A percentile compares a stretch with the other conserved stretches of the same genome.
phyloP scores from a whole-genome alignment of 2,329 filamentous ascomycete species.

The Colletotrichum spaethianum region DNA sequence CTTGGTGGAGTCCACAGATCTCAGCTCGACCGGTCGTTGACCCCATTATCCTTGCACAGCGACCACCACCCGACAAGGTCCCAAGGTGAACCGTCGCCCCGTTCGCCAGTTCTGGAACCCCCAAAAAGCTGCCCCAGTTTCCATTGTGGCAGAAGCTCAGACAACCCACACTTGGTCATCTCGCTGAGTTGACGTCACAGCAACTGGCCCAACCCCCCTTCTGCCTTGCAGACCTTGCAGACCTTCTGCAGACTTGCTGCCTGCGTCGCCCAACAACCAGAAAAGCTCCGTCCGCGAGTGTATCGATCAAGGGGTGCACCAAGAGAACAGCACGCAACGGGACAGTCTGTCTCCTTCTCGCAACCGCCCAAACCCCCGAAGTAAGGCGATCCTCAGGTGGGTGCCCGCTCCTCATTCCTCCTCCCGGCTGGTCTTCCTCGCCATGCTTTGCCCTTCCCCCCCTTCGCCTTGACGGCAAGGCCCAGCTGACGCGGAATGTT shows the following conservation, averaged over 20 bases:
- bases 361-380: conserved; percentile 22
- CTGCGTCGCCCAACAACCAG: conserved; percentile 23
- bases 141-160: conserved; percentile 13
- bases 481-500: conserved; percentile 29
- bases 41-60: conserved; percentile 30
- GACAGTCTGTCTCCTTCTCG: conserved; percentile 13
- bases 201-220: conserved; percentile 10
- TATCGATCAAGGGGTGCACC: conserved; percentile 24
- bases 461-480: conserved; percentile 9
- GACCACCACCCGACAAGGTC: conserved; percentile 23
- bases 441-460: conserved; percentile 16
- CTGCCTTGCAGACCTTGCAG: conserved; percentile 31
- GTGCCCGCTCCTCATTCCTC: conserved; percentile 32
- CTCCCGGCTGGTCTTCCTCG: conserved; percentile 18
- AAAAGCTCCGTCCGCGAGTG: conserved; percentile 18
- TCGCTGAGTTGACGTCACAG: conserved; percentile 37
- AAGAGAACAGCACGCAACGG: conserved; percentile 22
- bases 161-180: conserved; percentile 18
- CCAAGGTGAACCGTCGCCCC: conserved; percentile 31
- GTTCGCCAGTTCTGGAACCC: conserved; percentile 36
- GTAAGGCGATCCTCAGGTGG: conserved; percentile 36
- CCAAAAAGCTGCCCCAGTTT: conserved; percentile 20
- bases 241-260: conserved; percentile 18
- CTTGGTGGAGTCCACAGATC: conserved; percentile 33
- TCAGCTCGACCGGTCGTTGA: conserved; percentile 35